phyloP scores from a whole-genome alignment of 2,329 filamentous ascomycete genomes.

The Neoascochyta sp. region DNA sequence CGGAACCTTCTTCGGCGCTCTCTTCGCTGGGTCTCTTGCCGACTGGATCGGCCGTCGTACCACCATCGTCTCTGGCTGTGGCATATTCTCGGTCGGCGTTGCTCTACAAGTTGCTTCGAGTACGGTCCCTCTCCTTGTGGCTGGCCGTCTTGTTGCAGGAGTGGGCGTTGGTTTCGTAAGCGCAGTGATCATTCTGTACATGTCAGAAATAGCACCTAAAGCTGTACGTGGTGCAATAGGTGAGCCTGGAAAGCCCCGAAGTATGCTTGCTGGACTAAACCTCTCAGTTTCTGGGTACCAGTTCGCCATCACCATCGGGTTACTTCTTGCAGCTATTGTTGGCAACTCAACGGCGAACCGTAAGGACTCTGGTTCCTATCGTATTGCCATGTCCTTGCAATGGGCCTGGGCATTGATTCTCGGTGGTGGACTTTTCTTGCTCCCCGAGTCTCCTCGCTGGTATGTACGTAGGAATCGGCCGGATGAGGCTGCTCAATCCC shows the following conservation, averaged over 20 bases:
- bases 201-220: conserved; percentile 71
- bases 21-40: conserved; percentile 64
- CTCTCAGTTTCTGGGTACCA: conserved; percentile 63
- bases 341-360: conserved; percentile 67
- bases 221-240: conserved; percentile 70
- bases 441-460: conserved; percentile 83
- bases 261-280: no score
- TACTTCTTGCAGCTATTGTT: conserved; percentile 70
- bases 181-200: conserved; percentile 60
- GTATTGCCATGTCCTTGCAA: conserved; percentile 77
- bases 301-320: conserved; percentile 76
- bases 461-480: conserved; percentile 75
- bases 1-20: conserved; percentile 73
- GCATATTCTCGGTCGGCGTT: conserved; percentile 39
- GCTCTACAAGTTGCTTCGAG: conserved; percentile 38
- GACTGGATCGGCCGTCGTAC: conserved; percentile 68
- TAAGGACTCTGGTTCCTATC: conserved; percentile 60
- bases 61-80: conserved; percentile 48
- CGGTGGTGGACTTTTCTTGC: conserved; percentile 64
- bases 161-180: conserved; percentile 41
- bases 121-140: conserved; percentile 32
- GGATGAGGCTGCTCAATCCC: conserved; percentile 58
- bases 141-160: conserved; percentile 39
- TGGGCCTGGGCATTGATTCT: conserved; percentile 78
- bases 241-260: no score